phyloP scores from a whole-genome alignment of 2,329 filamentous ascomycete genomes.

The Aspergillus fructus region DNA sequence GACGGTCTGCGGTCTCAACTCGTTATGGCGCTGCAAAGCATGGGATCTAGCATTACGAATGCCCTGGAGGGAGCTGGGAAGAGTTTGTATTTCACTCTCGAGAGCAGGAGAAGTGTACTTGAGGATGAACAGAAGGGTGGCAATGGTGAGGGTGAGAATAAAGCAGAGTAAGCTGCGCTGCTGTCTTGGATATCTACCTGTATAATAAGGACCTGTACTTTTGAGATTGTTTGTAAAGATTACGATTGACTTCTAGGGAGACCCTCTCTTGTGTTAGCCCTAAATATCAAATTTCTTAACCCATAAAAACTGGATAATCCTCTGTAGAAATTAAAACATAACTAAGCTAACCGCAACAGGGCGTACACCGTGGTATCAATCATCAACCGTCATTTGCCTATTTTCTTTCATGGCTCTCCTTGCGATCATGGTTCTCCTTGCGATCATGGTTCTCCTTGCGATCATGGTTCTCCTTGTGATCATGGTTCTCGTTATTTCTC shows the following conservation, averaged over 20 bases:
- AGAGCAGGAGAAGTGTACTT: constrained; percentile 75
- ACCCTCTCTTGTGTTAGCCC: not conserved
- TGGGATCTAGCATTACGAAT: constrained; percentile 73
- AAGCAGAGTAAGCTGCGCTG: constrained; percentile 28
- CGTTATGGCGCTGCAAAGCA: constrained; percentile 74
- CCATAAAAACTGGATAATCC: not conserved
- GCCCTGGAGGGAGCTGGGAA: constrained; percentile 77
- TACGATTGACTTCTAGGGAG: constrained; percentile 18
- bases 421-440: not conserved
- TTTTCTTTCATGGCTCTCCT: not conserved
- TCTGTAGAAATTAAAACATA: not conserved
- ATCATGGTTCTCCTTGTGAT: not conserved
- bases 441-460: not conserved
- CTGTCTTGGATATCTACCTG: constrained; percentile 24
- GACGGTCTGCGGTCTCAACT: constrained; percentile 79
- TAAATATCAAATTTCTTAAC: not conserved
- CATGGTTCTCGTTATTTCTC: constrained; percentile 12
- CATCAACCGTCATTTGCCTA: not conserved
- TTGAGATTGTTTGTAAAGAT: constrained; percentile 15
- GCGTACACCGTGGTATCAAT: not conserved
- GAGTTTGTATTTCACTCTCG: constrained; percentile 83
- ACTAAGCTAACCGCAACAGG: not conserved
- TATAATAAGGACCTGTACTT: constrained; percentile 37
- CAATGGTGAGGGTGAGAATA: constrained; percentile 28
- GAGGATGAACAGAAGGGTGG: constrained; percentile 64